Base-by-base conservation (phyloP, 345 rosid genomes). In the Passiflora organensis region DNA sequence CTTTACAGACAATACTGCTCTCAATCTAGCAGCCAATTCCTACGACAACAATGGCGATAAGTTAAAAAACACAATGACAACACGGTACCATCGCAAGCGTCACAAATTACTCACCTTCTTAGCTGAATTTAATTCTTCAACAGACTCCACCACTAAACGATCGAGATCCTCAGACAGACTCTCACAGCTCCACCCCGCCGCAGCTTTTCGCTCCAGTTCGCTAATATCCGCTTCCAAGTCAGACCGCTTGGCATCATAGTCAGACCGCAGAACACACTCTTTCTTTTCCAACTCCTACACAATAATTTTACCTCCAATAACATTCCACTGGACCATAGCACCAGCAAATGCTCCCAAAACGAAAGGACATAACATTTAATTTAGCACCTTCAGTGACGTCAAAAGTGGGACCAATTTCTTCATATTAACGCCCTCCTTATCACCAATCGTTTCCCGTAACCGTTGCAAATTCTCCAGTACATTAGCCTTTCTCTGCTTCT, bases 11-110 rank as follows among this genome's bases (percentile, higher is more conserved):
- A 85, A 43, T 55, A 77, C 62, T 13, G 67, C 78, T 70, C 84
- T 76, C 43, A 82, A 75, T 19, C 39, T 76, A 48, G 80, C 81
- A 13, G 84, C 86, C 41, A 87, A 82, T 67, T 85, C 96, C 97
- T 91, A 68, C 54, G 25, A 43, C 1, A 15, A 52, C 19, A 62
- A 25, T 18, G 44, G 22, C 2, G 11, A 16, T 4, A 20, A 36
- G 6, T 11, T 41, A 11, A 13, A 15, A 37, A 58, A 6, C 20
- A 2, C 44, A 36, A 6, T 6, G 17, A 56, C 20, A 43, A 17
- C 15, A 28, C 22, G n/a, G 5, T 43, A 17, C 36, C 13, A 28
- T 14, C 21, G 24, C 13, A 1, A 48, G 2, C 8, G 0, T 47
- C 11, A 19, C 10, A 13, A 12, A 17, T 32, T 14, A 37, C 3